Conservation (phyloP, 306 rosid species). For the Sicyos edulis region DNA sequence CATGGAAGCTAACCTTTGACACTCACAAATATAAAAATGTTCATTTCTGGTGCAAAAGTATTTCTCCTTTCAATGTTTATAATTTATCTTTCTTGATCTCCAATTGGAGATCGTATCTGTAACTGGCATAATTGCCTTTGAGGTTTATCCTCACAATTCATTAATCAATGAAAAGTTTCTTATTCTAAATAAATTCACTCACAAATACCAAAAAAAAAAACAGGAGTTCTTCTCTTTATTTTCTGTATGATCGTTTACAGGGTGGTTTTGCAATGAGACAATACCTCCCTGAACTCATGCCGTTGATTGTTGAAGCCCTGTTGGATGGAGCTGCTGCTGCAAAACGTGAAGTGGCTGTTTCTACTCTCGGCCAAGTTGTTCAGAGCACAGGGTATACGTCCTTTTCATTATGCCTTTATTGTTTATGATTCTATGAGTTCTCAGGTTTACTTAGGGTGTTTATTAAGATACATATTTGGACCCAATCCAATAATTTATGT, state of each 20-base stretch:
- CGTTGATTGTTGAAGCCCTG: constrained; percentile 89
- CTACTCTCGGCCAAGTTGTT: constrained; percentile 98
- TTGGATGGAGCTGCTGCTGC: constrained; percentile 91
- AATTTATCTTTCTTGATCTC: no score
- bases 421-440: not conserved
- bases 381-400: constrained; percentile 92
- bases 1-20: no score
- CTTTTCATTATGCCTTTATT: constrained; percentile 16
- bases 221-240: not conserved
- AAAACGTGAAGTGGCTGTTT: constrained; percentile 92
- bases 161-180: no score
- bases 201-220: no score
- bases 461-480: not conserved
- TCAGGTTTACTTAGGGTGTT: not conserved
- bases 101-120: no score
- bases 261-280: constrained; percentile 97
- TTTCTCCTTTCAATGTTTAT: no score
- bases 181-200: no score
- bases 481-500: not conserved
- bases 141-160: no score
- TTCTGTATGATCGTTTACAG: constrained; percentile 30
- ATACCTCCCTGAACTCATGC: constrained; percentile 98
- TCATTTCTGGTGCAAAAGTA: no score
- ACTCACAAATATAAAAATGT: no score
- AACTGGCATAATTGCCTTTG: no score